Evolutionary conservation across 371 early-diverging fungal genomes (phyloP).

Genomic region (Mucor ambiguus): DNA sequence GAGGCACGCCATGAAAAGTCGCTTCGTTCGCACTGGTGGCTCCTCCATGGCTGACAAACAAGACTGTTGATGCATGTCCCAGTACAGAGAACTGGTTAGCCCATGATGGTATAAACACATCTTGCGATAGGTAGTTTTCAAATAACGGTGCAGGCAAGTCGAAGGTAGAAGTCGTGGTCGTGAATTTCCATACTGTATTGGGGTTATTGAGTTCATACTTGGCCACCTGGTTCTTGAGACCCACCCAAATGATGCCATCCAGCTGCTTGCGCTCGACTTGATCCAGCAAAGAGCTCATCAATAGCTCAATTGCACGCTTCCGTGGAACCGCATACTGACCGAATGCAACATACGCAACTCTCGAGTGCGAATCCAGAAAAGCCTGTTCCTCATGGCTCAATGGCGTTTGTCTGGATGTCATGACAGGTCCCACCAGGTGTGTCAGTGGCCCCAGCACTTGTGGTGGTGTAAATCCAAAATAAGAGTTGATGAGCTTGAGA

Average conservation of each 20-base stretch:
- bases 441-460: slow-evolving; percentile 33
- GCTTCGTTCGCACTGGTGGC: slow-evolving; percentile 38
- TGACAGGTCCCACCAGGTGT: slow-evolving; percentile 34
- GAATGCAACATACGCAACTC: slow-evolving; percentile 39
- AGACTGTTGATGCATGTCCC: slow-evolving; percentile 28
- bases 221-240: background rate
- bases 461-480: slow-evolving; percentile 30
- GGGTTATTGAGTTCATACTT: background rate
- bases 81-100: slow-evolving; percentile 41
- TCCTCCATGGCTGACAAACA: slow-evolving; percentile 48
- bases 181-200: background rate
- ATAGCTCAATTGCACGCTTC: slow-evolving; percentile 10
- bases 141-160: background rate
- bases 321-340: slow-evolving; percentile 25
- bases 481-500: slow-evolving; percentile 28
- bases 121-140: background rate
- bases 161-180: background rate
- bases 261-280: slow-evolving; percentile 18
- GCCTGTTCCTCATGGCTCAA: slow-evolving; percentile 2
- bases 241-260: slow-evolving; percentile 40
- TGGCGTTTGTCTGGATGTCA: slow-evolving; percentile 10
- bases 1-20: slow-evolving; percentile 26
- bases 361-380: slow-evolving; percentile 22
- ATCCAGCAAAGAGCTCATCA: slow-evolving; percentile 29
- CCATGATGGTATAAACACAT: slow-evolving; percentile 23